Base-by-base conservation (phyloP, 352 stramenopile species). In the Pythium dissimile region DNA sequence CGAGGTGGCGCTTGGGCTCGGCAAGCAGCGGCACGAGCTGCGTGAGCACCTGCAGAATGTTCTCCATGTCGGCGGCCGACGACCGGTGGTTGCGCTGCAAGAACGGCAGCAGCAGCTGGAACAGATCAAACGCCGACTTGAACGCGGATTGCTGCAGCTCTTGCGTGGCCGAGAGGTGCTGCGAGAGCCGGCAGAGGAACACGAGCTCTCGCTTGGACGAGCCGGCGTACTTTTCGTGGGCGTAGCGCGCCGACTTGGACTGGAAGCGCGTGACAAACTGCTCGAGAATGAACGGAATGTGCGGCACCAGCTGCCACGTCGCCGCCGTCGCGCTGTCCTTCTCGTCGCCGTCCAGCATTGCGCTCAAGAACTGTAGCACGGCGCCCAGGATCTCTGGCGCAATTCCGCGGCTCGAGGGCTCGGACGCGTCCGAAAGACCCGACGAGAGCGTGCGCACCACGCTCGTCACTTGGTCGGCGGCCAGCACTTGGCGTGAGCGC, bases 201-300 rank as follows among this genome's bases (percentile, higher is more conserved):
- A 67, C 64, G 16, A 95, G 77, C 51, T 95, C 86, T 27, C 88
- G 89, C 26, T 79, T 80, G 16, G 86, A 92, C 27, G 86, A 94
- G 3, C 82, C 86, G 1, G 83, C 80, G 27, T 91, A 92, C 2
- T 80, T 73, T 41, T 93, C 83, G 18, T 77, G 75, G 2, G 74
- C 73, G 38, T 92, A 92, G 5, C 86, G 84, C 28, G 83, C 77
- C 10, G 77, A 77, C 66, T 92, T 93, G 35, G 77, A 80, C 51
- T 93, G 67, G 64, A 95, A 95, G 5, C 86, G 86, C 30, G 60
- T 57, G 4, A 95, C 78, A 57, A 95, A 94, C 44, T 93, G 80
- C 27, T 80, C 56, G 20, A 95, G 56, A 34, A 95, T 62, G 48
- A 91, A 91, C 27, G 83, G 72, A 47, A 95, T 88, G 28, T 90